These are phyloP conservation scores for Hymenoscyphus fructigenus DNA, from an alignment of 2,329 filamentous ascomycete species.

Conservation along the genomic window DNA sequence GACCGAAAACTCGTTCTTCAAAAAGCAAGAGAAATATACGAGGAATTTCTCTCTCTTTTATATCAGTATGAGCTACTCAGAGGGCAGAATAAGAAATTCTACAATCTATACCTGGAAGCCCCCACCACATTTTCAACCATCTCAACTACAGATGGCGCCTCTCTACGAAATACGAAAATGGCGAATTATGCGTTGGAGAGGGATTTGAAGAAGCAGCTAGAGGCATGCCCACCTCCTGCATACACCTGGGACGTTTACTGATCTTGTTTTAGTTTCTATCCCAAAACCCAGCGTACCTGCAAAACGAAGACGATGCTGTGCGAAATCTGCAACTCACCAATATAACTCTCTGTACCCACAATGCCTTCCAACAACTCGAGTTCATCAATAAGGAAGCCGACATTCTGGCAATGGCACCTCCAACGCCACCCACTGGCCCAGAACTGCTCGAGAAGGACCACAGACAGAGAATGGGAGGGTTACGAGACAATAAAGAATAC, in stretches of 20 bases:
- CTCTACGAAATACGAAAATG: slow-evolving; percentile 80
- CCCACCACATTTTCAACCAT: slow-evolving; percentile 72
- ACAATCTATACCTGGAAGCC: slow-evolving; percentile 71
- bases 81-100: slow-evolving; percentile 62
- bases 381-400: slow-evolving; percentile 80
- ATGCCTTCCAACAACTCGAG: slow-evolving; percentile 85
- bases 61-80: slow-evolving; percentile 77
- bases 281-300: slow-evolving; percentile 57
- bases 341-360: slow-evolving; percentile 70
- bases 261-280: slow-evolving; percentile 51
- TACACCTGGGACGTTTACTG: slow-evolving; percentile 17
- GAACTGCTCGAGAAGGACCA: slow-evolving; percentile 47
- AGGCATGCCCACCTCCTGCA: slow-evolving; percentile 48
- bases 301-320: slow-evolving; percentile 81
- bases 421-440: slow-evolving; percentile 45
- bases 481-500: slow-evolving; percentile 50
- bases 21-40: slow-evolving; percentile 68
- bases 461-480: slow-evolving; percentile 41
- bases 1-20: slow-evolving; percentile 64
- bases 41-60: slow-evolving; percentile 72
- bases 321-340: slow-evolving; percentile 77
- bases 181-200: slow-evolving; percentile 82
- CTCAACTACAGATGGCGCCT: slow-evolving; percentile 61
- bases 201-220: slow-evolving; percentile 78
- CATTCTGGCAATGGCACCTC: slow-evolving; percentile 74